Conservation (phyloP, 1,284 basidiomycete species). For the Irpex sp. region DNA sequence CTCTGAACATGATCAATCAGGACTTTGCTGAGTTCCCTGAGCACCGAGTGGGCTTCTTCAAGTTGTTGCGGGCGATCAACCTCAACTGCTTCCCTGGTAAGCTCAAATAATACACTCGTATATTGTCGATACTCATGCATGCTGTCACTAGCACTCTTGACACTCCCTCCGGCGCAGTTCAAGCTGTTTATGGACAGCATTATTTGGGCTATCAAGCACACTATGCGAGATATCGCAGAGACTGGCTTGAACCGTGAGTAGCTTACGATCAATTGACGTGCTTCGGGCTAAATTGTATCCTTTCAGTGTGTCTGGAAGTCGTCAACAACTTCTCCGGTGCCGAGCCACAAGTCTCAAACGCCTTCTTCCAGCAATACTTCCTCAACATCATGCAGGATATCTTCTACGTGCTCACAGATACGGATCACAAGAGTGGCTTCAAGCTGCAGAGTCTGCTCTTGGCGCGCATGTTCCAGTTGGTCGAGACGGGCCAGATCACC, state of each 20-base stretch:
- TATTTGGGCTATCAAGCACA: slow-evolving; percentile 99
- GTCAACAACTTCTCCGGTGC: slow-evolving; percentile 93
- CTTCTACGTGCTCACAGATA: slow-evolving; percentile 96
- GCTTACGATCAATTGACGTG: neutral
- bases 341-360: slow-evolving; percentile 66
- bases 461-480: slow-evolving; percentile 90
- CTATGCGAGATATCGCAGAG: slow-evolving; percentile 98
- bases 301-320: slow-evolving; percentile 85
- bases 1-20: slow-evolving; percentile 98
- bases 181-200: slow-evolving; percentile 98
- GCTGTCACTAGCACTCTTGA: slow-evolving; percentile 47
- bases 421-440: slow-evolving; percentile 98
- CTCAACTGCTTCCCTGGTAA: slow-evolving; percentile 92
- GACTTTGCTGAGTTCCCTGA: slow-evolving; percentile 98
- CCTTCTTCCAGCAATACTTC: slow-evolving; percentile 91
- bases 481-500: slow-evolving; percentile 78
- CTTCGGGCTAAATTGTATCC: slow-evolving; percentile 6
- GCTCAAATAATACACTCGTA: neutral
- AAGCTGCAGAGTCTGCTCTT: slow-evolving; percentile 89
- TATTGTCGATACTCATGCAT: neutral
- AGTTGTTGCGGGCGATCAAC: slow-evolving; percentile 91
- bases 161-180: slow-evolving; percentile 88
- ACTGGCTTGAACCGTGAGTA: slow-evolving; percentile 81
- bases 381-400: slow-evolving; percentile 92
- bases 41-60: slow-evolving; percentile 97